A percentile compares a stretch with the other conserved stretches of the same genome.
Evolutionary conservation across 164 flowering plant genomes (phyloP).

Genomic region (Vitis riparia): DNA sequence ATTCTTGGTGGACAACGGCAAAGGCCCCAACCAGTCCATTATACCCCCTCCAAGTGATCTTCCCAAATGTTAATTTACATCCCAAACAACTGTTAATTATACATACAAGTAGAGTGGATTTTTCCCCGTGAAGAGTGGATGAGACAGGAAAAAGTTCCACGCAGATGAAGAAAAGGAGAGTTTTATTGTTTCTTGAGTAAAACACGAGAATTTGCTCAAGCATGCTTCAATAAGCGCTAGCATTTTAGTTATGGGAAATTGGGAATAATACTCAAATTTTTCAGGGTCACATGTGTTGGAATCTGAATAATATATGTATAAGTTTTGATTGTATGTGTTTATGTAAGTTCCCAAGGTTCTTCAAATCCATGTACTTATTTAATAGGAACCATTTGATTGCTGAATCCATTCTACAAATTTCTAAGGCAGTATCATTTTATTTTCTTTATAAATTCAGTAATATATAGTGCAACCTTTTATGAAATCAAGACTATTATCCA

Average conservation of each 20-base stretch:
- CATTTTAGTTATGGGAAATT: not conserved
- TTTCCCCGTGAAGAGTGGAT: not conserved
- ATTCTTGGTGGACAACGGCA: constrained; percentile 66
- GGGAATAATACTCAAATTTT: not conserved
- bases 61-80: constrained; percentile 45
- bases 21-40: constrained; percentile 55
- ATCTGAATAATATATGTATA: no score
- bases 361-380: no score
- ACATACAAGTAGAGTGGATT: not conserved
- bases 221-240: constrained; percentile 8
- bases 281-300: not conserved
- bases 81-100: not conserved
- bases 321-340: no score
- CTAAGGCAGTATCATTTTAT: no score
- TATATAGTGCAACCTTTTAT: no score
- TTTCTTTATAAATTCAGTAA: no score
- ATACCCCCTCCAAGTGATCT: constrained; percentile 68
- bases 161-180: not conserved
- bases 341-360: no score
- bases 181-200: constrained; percentile 17
- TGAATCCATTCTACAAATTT: no score
- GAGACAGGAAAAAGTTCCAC: not conserved
- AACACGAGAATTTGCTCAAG: constrained; percentile 12
- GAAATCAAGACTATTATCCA: no score
- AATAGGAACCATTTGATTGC: no score